Evolutionary conservation across 2,329 filamentous ascomycete species (phyloP), one percentile per base, ranked within the genome.

Genomic region (Cryphonectria carpinicola): DNA sequence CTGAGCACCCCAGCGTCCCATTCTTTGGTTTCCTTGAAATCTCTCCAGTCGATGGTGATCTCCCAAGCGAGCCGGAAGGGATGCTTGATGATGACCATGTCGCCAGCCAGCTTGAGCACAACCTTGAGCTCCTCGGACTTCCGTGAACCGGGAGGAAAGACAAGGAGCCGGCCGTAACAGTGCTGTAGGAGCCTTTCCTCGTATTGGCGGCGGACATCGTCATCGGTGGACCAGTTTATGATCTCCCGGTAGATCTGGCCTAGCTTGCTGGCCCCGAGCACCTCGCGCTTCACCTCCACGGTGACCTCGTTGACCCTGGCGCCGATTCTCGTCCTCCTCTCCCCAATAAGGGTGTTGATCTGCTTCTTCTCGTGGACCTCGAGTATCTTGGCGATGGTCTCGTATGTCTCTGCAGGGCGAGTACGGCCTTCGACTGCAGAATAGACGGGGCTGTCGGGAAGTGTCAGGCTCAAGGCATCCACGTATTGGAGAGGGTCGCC

Each of bases 21-120:
- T 37, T 93, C 88, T n/a, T 86, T 84, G 64, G 96, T 87, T 63
- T 88, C 88, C 75, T 93, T 90, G 58, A 89, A 84, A 79, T 98
- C 95, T 75, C 92, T 88, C 93, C 95, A 98, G 77, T 98, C 93
- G 71, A 99, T 85, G 41, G 92, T 88, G 72, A 98, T 91, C 76
- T 94, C 92, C 97, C 97, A 99, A 0, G 96, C 96, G 22, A 97
- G 85, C 73, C 91, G 89, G 81, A 92, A 97, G 0, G 94, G 93
- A 76, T 98, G 94, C 76, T 95, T 95, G 79, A 99, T 96, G 71
- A 97, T 93, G 72, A 99, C 95, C 93, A 99, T 97, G 72, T 95
- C 96, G 73, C 91, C 89, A 0, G 95, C 94, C 67, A 96, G 84
- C 71, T 92, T 91, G 76, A 92, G 82, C 0, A 97, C 91, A 73